Evolutionary conservation across 2,329 filamentous ascomycete species (phyloP), one percentile per base, ranked within the genome.

Genomic region (Fusarium pseudocircinatum): DNA sequence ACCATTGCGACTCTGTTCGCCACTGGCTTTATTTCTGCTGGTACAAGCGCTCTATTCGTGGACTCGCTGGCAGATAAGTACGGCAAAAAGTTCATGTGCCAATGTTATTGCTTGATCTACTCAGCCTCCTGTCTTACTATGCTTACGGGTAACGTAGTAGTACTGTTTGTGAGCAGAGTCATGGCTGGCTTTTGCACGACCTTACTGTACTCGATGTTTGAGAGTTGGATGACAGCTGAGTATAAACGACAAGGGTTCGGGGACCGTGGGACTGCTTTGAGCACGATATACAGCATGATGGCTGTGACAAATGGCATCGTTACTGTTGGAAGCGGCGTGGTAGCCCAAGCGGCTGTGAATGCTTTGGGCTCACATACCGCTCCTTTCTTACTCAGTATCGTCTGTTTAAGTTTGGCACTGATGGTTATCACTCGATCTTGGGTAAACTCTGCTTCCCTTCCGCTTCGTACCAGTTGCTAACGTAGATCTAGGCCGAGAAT

Each of bases 101-200:
- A 56, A 57, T 61, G 3, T 22, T 61, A 57, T 4, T 61, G 49
- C 1, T 2, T 36, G 2, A 1, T 57, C 0, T 61, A 34, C 49
- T 61, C 30, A 4, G 18, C 18, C 0, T 57, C 49, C 3, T 61
- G 24, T 6, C 5, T 61, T 3, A 2, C 59, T 4, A 37, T 57
- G 49, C 12, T 61, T 1, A 1, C 1, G 1, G 49, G 59, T 1
- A 43, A n/a, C 5, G 0, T 36, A 7, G 4, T 10, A 1, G 1
- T 57, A 1, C 37, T 61, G 3, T 37, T 43, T 15, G 7, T 9
- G 3, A 36, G 49, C 0, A 56, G 59, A 36, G 30, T 22, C 2
- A 15, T 57, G 12, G 49, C 49, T 2, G 59, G 59, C 1, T 4
- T 37, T 5, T 30, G 49, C 37, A 61, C 20, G 0, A 11, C 49